Base-by-base conservation (phyloP, 2,329 filamentous ascomycete genomes). In the Huntiella savannae region DNA sequence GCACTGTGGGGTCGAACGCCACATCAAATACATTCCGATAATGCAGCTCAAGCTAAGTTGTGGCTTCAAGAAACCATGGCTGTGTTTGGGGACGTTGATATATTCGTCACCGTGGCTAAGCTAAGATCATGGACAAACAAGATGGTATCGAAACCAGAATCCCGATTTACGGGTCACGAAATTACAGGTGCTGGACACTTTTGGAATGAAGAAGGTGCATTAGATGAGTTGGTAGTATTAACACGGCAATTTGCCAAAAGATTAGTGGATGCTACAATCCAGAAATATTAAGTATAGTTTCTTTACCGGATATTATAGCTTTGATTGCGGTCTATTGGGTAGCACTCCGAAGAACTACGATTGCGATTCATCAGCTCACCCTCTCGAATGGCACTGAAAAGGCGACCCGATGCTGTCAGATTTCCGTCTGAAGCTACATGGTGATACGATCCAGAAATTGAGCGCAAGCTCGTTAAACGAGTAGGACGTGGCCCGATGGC, bases 41-140 rank as follows among this genome's bases (percentile, higher is more conserved):
- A 49, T 17, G 32, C 43, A 16, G 64, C 66, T 1, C 71, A 77
- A 47, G 60, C 62, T 44, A 76, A 80, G 55, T 62, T 82, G 42
- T 60, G 73, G 1, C 58, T 61, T 2, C 68, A 77, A 54, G 67
- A 69, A 1, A 79, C 79, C 0, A 58, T 94, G 33, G 77, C 75
- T 0, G 60, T 93, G 0, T 93, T 78, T 55, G 88, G 87, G 1
- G 74, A 79, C 43, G 66, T 71, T 3, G 87, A 96, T 58, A 62
- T 69, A 0, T 92, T 95, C 52, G 77, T 82, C 1, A 71, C 77
- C 1, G 65, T 65, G 3, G 70, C 67, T 49, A 82, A 74, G 58
- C 64, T 87, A 53, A 68, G 71, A 8, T 62, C 66, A 1, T 94
- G 87, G 87, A 65, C 66, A 7, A 61, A 63, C 36, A 68, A 65